A percentile compares a stretch with the other conserved stretches of the same genome.
Conservation (phyloP, 192 early-diverging fungal species). For the Backusella liffmaniae region DNA sequence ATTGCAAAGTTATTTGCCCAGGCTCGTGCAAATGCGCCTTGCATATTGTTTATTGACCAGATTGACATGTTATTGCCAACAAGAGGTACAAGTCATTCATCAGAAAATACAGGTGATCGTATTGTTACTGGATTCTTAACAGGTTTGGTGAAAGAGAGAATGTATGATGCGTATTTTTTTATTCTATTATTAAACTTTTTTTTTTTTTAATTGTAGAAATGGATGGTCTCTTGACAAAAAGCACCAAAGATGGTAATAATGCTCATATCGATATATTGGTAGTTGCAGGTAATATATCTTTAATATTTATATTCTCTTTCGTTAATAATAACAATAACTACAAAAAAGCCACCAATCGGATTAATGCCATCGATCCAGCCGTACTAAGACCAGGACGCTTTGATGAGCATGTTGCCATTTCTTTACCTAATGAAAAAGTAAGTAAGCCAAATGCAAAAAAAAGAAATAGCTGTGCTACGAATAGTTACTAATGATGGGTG, state of each 20-base stretch:
- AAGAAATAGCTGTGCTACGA: no score
- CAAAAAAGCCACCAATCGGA: constrained; percentile 70
- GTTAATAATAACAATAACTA: not conserved
- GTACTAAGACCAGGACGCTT: constrained; percentile 84
- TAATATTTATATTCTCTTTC: not conserved
- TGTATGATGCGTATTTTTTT: not conserved
- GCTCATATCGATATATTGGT: constrained; percentile 62
- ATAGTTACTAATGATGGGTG: not conserved
- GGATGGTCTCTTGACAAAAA: constrained; percentile 66
- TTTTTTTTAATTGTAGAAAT: constrained; percentile 55
- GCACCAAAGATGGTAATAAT: constrained; percentile 5
- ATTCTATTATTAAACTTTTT: not conserved
- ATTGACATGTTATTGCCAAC: constrained; percentile 79
- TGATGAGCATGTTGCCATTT: constrained; percentile 73
- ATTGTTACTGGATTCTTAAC: constrained; percentile 86
- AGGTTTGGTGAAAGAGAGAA: constrained; percentile 39
- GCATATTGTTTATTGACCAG: constrained; percentile 92
- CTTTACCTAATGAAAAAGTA: constrained; percentile 57
- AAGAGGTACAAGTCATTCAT: constrained; percentile 65
- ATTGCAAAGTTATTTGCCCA: constrained; percentile 82
- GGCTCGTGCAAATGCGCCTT: constrained; percentile 81
- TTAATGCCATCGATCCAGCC: constrained; percentile 73
- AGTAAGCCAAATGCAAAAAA: not conserved
- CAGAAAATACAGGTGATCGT: constrained; percentile 82
- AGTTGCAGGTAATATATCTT: constrained; percentile 55